These are phyloP conservation scores for Alternaria sp. DNA, from an alignment of 2,329 filamentous ascomycete species.

Conservation along the genomic window DNA sequence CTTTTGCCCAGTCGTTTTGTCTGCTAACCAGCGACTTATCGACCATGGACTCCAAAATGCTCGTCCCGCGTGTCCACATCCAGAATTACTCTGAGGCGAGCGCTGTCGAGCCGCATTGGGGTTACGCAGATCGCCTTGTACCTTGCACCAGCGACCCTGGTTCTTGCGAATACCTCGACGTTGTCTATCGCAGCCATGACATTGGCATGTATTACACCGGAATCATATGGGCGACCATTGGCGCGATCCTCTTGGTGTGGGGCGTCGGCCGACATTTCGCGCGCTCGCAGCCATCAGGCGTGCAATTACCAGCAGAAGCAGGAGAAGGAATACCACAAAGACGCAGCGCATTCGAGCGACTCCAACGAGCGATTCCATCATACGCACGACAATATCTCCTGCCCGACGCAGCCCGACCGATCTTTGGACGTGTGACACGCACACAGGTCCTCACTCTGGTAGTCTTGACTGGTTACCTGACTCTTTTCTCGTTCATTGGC, in stretches of 20 bases:
- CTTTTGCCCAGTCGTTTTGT: constrained; percentile 18
- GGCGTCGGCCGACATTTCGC: constrained; percentile 46
- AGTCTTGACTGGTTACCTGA: constrained; percentile 68
- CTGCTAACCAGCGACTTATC: constrained; percentile 11
- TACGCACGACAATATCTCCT: constrained; percentile 64
- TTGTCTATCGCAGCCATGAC: constrained; percentile 64
- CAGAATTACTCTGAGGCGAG: constrained; percentile 56
- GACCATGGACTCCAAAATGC: constrained; percentile 31
- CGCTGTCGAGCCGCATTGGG: constrained; percentile 62
- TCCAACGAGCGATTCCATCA: constrained; percentile 52
- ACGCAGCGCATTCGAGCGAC: constrained; percentile 35
- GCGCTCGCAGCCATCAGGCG: constrained; percentile 38
- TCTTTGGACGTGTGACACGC: constrained; percentile 75
- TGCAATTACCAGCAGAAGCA: constrained; percentile 31
- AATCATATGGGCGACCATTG: constrained; percentile 66
- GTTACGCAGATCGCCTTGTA: constrained; percentile 62
- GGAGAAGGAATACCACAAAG: constrained; percentile 35
- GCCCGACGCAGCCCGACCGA: constrained; percentile 63
- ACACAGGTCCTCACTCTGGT: constrained; percentile 71
- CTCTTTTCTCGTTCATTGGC: constrained; percentile 71
- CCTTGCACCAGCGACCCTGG: constrained; percentile 68
- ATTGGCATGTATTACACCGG: constrained; percentile 64
- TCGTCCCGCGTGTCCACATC: constrained; percentile 48
- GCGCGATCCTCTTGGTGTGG: constrained; percentile 59
- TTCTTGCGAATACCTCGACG: constrained; percentile 67